Conservation (phyloP, 23 red algal genomes). For the Porphyridium purpureum region DNA sequence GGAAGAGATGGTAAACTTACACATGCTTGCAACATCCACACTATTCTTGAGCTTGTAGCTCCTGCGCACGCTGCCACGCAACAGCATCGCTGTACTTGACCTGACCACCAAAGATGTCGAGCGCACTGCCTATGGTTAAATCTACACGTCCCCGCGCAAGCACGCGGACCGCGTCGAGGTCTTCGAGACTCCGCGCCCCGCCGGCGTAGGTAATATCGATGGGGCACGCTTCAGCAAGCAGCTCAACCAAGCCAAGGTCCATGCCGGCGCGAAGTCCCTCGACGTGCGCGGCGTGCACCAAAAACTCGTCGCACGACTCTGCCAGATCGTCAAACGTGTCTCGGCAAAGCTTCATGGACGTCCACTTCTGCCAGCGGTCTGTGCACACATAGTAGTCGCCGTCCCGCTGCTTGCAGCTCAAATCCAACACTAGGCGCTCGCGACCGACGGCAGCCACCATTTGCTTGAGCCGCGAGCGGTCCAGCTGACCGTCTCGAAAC, state of each 20-base stretch:
- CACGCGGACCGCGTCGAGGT: constrained; percentile 35
- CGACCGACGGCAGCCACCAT: constrained; percentile 30
- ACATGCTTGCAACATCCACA: too few species aligned
- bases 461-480: constrained; percentile 34
- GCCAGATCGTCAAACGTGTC: constrained; percentile 28
- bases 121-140: constrained; percentile 78
- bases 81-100: constrained; percentile 63
- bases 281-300: constrained; percentile 92
- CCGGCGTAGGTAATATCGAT: constrained; percentile 76
- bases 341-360: constrained; percentile 32
- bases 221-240: constrained; percentile 3
- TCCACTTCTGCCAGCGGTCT: constrained; percentile 64
- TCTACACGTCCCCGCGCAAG: constrained; percentile 57
- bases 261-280: constrained; percentile 81
- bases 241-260: constrained; percentile 27
- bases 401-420: constrained; percentile 50
- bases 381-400: constrained; percentile 77
- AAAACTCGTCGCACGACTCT: constrained; percentile 55
- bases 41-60: constrained; percentile 1
- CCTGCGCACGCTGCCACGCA: constrained; percentile 9
- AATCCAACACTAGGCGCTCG: constrained; percentile 65
- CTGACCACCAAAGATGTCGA: constrained; percentile 83
- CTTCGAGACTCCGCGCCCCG: constrained; percentile 36
- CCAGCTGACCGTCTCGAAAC: constrained; percentile 55
- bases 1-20: too few species aligned